Conservation (phyloP, 345 rosid genomes). For the Arabidopsis thaliana region TAIR10.1 NC_003070.9:11713001-11713500, state of each 20-base stretch:
- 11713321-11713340: slow-evolving; percentile 76
- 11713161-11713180: slow-evolving; percentile 22
- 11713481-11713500: slow-evolving; percentile 97
- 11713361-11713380: slow-evolving; percentile 25
- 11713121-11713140: not conserved
- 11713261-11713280: slow-evolving; percentile 96
- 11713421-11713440: slow-evolving; percentile 98
- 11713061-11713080: slow-evolving; percentile 87
- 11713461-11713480: slow-evolving; percentile 93
- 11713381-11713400: slow-evolving; percentile 1
- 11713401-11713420: slow-evolving; percentile 15
- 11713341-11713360: slow-evolving; percentile 9
- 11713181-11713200: slow-evolving; percentile 69
- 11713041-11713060: slow-evolving; percentile 96
- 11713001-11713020: slow-evolving; percentile 84
- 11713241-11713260: slow-evolving; percentile 78
- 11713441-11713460: slow-evolving; percentile 98
- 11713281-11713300: slow-evolving; percentile 98
- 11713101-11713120: slow-evolving; percentile 60
- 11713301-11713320: slow-evolving; percentile 93
- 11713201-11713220: slow-evolving; percentile 94
- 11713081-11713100: slow-evolving; percentile 83
- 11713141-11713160: not conserved
- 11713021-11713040: slow-evolving; percentile 72
- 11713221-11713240: slow-evolving; percentile 76